phyloP scores from a whole-genome alignment of 768 basidiomycete genomes.

The Suillus alpinus region DNA sequence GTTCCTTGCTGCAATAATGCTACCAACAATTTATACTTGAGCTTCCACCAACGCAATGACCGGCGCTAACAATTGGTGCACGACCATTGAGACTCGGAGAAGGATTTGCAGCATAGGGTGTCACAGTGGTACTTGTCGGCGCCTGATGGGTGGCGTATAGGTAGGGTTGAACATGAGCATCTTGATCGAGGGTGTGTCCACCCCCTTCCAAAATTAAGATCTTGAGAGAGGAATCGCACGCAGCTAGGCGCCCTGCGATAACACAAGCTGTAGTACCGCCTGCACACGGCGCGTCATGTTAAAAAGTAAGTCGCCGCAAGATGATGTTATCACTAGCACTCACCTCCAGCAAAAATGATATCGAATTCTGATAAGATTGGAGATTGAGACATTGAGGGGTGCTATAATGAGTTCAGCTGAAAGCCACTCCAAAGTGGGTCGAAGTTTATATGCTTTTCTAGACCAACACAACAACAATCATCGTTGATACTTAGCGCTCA shows the following conservation, averaged over 20 bases:
- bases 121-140: conserved; percentile 16
- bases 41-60: conserved; percentile 31
- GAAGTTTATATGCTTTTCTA: no score
- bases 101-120: conserved; percentile 13
- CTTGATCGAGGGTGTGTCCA: conserved; percentile 20
- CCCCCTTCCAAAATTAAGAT: conserved; percentile 29
- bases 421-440: no score
- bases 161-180: conserved; percentile 20
- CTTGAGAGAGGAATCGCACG: conserved; percentile 21
- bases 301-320: background rate
- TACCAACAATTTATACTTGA: conserved; percentile 48
- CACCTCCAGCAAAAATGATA: conserved; percentile 59
- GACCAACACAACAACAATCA: no score
- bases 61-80: conserved; percentile 16
- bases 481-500: no score
- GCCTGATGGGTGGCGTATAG: conserved; percentile 17
- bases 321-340: background rate
- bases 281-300: conserved; percentile 2
- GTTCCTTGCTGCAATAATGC: conserved; percentile 6
- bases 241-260: conserved; percentile 27
- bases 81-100: conserved; percentile 14
- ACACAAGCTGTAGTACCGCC: conserved; percentile 36
- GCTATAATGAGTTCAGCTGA: no score
- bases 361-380: conserved; percentile 30
- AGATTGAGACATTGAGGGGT: no score